Base-by-base conservation (phyloP, 108 stramenopile species). In the Fragilaria crotonensis region DNA sequence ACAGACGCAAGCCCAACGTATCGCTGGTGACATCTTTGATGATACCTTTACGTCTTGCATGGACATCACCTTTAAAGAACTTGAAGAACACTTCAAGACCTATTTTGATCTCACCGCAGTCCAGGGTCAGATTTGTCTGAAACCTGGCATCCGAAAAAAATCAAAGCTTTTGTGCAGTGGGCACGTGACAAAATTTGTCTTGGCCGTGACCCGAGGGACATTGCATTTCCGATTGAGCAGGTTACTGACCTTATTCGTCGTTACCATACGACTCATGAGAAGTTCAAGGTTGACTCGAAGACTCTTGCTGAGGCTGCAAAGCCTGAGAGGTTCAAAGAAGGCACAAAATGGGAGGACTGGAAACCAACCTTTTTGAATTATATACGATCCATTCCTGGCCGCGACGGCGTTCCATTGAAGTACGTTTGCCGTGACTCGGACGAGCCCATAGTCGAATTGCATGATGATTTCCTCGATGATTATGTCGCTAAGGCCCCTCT, bases 141-240 rank as follows among this genome's bases (percentile, higher is more conserved):
- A 45, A 4, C 57, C 57, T 58, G 57, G 57, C 41, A 23, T 58
- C 33, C 36, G 20, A 5, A 44, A 4, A 58, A 58, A 3, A 45
- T 58, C 18, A 29, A 44, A 7, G 57, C 57, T 21, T 58, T 44
- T 41, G 25, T 58, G 21, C 57, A 58, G 33, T 58, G 57, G 57
- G 33, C 11, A 5, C 36, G 57, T 9, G 20, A 44, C 45, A 4
- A 50, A 50, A 21, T 19, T 20, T 5, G 49, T 5, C 21, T 20
- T 50, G 7, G 49, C 14, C n/a, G 7, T 5, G 21, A 21, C 21
- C 49, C 49, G 19, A 19, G n/a, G 7, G 5, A 19, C 49, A 50
- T 5, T 17, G 14, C 21, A 7, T 50, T 50, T 21, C 49, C 49
- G 14, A 20, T 50, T 50, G 49, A 11, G 49, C 7, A 20, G 14